These are phyloP conservation scores for Vinca minor DNA, from an alignment of 257 asterid genomes.

Conservation along the genomic window DNA sequence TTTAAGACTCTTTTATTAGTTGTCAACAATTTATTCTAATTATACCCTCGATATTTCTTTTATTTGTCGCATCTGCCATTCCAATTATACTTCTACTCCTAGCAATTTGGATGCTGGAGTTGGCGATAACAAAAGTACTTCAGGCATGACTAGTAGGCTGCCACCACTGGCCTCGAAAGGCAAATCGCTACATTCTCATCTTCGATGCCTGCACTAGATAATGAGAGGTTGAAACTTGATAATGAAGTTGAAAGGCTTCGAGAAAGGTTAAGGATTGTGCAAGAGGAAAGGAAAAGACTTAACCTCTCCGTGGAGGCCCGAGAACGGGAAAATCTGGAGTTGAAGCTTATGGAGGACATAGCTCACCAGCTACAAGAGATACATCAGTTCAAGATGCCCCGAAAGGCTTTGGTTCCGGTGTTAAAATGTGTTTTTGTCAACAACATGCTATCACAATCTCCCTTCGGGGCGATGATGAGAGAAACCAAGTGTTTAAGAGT, in stretches of 20 bases:
- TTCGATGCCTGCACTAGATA: conserved; percentile 41
- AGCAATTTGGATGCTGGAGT: conserved; percentile 20
- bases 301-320: conserved; percentile 40
- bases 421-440: no score
- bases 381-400: conserved; percentile 35
- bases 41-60: no score
- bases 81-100: conserved; percentile 19
- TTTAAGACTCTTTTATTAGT: no score
- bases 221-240: conserved; percentile 55
- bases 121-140: conserved; percentile 28
- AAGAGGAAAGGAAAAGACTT: conserved; percentile 69
- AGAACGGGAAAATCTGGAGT: conserved; percentile 46
- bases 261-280: conserved; percentile 56
- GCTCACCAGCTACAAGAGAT: conserved; percentile 59
- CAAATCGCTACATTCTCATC: conserved; percentile 24
- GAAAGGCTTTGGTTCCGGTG: no score
- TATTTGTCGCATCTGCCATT: no score
- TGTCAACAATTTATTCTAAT: no score
- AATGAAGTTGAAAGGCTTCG: conserved; percentile 50
- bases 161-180: conserved; percentile 44
- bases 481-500: no score
- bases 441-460: no score
- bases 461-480: no score
- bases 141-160: conserved; percentile 35
- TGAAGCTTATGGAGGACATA: conserved; percentile 64